These are phyloP conservation scores for Thelonectria discophora DNA, from an alignment of 2,329 filamentous ascomycete genomes.

Conservation along the genomic window DNA sequence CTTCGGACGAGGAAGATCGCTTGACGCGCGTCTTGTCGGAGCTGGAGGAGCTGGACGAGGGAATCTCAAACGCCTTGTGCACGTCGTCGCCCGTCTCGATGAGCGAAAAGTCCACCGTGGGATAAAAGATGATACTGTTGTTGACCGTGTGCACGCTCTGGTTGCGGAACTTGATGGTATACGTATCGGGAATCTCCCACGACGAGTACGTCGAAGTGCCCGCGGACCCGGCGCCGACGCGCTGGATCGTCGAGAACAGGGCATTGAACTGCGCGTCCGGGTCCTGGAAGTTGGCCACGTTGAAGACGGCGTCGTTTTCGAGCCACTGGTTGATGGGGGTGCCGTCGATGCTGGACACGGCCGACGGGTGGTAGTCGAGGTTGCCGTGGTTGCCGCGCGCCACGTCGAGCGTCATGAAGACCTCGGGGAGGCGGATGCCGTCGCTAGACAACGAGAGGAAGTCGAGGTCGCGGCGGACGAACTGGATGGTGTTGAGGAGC, in stretches of 20 bases:
- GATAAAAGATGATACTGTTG: conserved; percentile 27
- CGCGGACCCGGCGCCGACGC: conserved; percentile 16
- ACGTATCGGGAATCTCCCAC: conserved; percentile 39
- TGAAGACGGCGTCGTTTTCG: conserved; percentile 33
- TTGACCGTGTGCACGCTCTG: conserved; percentile 26
- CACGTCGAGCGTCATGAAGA: conserved; percentile 34
- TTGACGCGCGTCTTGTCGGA: conserved; percentile 25
- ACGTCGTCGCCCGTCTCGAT: conserved; percentile 37
- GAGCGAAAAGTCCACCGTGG: conserved; percentile 29
- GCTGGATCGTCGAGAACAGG: conserved; percentile 31
- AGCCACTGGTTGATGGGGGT: conserved; percentile 36
- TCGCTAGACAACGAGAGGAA: conserved; percentile 33
- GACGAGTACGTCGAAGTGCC: conserved; percentile 21
- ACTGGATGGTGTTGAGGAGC: conserved; percentile 34
- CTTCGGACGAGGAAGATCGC: not conserved
- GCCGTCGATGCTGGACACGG: conserved; percentile 35
- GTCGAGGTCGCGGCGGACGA: conserved; percentile 26
- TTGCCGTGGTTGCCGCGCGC: conserved; percentile 24
- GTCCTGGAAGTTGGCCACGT: conserved; percentile 31
- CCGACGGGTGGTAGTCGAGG: conserved; percentile 36
- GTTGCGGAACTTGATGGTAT: conserved; percentile 37
- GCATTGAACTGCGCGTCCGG: conserved; percentile 40
- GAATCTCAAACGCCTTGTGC: conserved; percentile 32
- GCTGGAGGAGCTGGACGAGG: conserved; percentile 17
- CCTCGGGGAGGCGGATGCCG: conserved; percentile 28